Evolutionary conservation across 306 rosid genomes (phyloP).

Genomic region (Heteromeles arbutifolia): DNA sequence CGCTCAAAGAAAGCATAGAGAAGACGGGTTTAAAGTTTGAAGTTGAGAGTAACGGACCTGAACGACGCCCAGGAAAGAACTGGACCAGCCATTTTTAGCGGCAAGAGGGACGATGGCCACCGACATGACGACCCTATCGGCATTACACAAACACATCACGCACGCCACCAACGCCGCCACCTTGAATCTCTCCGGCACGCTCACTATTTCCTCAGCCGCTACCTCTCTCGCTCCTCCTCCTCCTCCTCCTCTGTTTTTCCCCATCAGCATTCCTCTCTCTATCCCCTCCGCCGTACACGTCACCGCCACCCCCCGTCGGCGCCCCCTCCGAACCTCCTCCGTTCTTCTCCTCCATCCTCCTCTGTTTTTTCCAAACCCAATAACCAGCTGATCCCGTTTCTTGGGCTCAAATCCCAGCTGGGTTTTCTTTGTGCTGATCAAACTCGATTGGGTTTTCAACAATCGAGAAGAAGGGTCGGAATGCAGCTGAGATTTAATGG

Average conservation of each 20-base stretch:
- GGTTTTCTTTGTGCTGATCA: slow-evolving; percentile 11
- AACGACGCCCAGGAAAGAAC: slow-evolving; percentile 77
- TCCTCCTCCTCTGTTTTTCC: slow-evolving; percentile 28
- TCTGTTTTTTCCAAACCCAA: background rate
- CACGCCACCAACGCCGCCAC: slow-evolving; percentile 69
- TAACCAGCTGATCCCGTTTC: slow-evolving; percentile 18
- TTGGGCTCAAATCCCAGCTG: slow-evolving; percentile 28
- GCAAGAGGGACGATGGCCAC: slow-evolving; percentile 89
- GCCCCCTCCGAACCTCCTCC: slow-evolving; percentile 15
- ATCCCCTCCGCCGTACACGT: slow-evolving; percentile 60
- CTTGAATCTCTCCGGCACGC: slow-evolving; percentile 71
- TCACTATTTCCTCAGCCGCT: background rate
- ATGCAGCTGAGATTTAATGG: slow-evolving; percentile 16
- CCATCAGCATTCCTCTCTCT: slow-evolving; percentile 48
- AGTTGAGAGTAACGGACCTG: slow-evolving; percentile 41
- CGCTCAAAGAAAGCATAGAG: no score
- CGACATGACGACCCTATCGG: slow-evolving; percentile 94
- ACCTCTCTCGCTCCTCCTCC: slow-evolving; percentile 18
- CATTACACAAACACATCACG: slow-evolving; percentile 87
- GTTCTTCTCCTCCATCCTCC: background rate
- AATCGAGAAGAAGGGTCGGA: slow-evolving; percentile 9
- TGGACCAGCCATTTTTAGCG: slow-evolving; percentile 72
- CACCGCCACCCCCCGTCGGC: slow-evolving; percentile 28
- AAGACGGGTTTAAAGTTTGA: no score
- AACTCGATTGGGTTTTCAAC: slow-evolving; percentile 24